Base-by-base conservation (phyloP, 139 green algal species). In the Asterochloris sp. region DNA sequence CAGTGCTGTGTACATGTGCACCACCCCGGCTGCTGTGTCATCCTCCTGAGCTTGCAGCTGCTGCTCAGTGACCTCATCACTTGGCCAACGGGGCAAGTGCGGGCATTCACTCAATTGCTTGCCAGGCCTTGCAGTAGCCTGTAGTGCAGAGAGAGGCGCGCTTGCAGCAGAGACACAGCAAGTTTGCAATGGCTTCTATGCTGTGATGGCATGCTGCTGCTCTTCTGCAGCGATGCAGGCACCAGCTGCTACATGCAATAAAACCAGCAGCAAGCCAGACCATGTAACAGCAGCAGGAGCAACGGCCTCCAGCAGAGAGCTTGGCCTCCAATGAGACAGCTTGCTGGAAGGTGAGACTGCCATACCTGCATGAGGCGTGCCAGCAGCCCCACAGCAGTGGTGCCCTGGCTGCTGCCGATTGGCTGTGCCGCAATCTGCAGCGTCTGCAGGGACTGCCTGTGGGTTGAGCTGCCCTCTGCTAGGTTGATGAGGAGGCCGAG, bases 401-500 rank as follows among this genome's bases (percentile, higher is more conserved):
- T 60, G 54, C 23, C 13, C 60, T 28, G n/a, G n/a, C 14, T 78
- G 17, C 71, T 26, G n/a, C 60, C 11, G 54, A 10, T 38, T 29
- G 11, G 28, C 6, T 19, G 14, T 54, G 13, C 26, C 13, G n/a
- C 54, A 62, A 62, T 13, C 69, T 79, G 62, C 69, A 83, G 29
- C 23, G n/a, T 21, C 78, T 78, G 67, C 67, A 85, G 64, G 27
- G 63, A 67, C 38, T 73, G 76, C 68, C 64, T 62, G 78, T 76
- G 69, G 0, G 21, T 38, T 13, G 14, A 60, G 13, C n/a, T 27
- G 23, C 84, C 62, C 78, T 92, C 87, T 23, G 78, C 89, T 29
- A 96, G 73, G 82, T 96, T 96, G 82, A 95, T 96, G 13, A 96
- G 86, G 80, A 95, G 81, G 0, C 90, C 92, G n/a, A 96, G 77